A percentile compares a stretch with the other conserved stretches of the same genome.
These are phyloP conservation scores for Stevia rebaudiana DNA, from an alignment of 140 eudicot species.

Conservation along the genomic window DNA sequence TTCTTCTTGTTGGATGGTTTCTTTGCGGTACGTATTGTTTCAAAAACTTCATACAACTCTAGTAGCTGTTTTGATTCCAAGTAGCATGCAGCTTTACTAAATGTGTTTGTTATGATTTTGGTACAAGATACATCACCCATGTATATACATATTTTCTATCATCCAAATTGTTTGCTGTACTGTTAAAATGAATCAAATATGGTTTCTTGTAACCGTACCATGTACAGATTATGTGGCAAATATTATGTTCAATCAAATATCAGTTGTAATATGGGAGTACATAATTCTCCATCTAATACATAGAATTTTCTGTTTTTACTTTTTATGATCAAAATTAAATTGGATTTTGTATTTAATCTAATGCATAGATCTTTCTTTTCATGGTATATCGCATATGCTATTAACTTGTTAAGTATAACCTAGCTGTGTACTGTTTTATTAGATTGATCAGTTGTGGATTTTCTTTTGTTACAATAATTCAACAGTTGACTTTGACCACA, in stretches of 20 bases:
- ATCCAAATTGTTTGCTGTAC: neutral
- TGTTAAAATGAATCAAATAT: neutral
- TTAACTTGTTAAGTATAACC: too few relatives aligned
- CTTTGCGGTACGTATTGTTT: slow-evolving; percentile 74
- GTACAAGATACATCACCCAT: neutral
- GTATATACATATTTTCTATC: neutral
- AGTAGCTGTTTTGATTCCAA: slow-evolving; percentile 2
- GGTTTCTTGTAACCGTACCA: neutral
- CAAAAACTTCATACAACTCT: slow-evolving; percentile 56
- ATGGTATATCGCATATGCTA: too few relatives aligned
- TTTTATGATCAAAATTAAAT: too few relatives aligned
- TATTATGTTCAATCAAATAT: neutral
- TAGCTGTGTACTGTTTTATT: too few relatives aligned
- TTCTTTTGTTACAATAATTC: too few relatives aligned
- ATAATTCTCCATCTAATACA: neutral
- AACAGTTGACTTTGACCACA: too few relatives aligned
- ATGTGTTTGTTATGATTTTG: neutral
- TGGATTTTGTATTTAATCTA: too few relatives aligned
- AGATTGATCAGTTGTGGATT: too few relatives aligned
- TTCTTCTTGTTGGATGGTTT: slow-evolving; percentile 78
- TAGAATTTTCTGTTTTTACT: neutral
- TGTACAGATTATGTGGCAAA: neutral
- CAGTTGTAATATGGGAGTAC: neutral
- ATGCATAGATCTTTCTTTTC: too few relatives aligned
- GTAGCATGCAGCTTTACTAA: neutral